phyloP scores from a whole-genome alignment of 371 early-diverging fungal genomes.

The Umbelopsis sp. region DNA sequence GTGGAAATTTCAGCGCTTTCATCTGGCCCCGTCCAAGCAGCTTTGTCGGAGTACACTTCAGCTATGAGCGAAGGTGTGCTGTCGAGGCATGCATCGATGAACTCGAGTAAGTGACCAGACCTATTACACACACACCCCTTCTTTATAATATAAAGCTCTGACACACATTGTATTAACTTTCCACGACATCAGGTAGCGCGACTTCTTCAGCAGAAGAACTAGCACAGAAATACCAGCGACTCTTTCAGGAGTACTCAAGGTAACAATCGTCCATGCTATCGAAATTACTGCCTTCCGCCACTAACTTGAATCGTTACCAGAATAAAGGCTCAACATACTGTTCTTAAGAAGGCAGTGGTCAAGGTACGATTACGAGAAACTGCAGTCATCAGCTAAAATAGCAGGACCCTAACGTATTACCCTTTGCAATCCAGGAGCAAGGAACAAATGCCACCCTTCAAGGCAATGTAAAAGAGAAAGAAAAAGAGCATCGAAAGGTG shows the following conservation, averaged over 20 bases:
- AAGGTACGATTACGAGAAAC: constrained; percentile 41
- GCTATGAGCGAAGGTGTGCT: constrained; percentile 45
- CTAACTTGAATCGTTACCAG: constrained; percentile 26
- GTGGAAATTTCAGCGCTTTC: too few species aligned
- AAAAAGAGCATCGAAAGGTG: constrained; percentile 70
- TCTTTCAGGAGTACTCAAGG: constrained; percentile 67
- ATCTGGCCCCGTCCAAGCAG: too few species aligned
- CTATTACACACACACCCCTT: not conserved
- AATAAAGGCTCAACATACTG: constrained; percentile 66
- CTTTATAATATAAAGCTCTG: not conserved
- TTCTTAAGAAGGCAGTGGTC: constrained; percentile 65
- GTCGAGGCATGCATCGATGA: constrained; percentile 37
- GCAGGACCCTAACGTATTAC: not conserved
- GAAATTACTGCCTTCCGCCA: not conserved
- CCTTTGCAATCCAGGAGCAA: constrained; percentile 54
- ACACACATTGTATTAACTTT: not conserved
- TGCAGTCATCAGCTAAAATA: not conserved
- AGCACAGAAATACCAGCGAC: constrained; percentile 60
- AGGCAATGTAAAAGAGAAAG: constrained; percentile 66
- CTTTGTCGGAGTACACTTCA: constrained; percentile 1
- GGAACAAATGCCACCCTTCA: constrained; percentile 57
- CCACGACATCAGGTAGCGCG: constrained; percentile 36
- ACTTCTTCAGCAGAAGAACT: constrained; percentile 61
- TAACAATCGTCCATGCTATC: constrained; percentile 25
- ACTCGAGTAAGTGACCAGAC: constrained; percentile 28